Evolutionary conservation across 805 yeast species (phyloP), one percentile per base, ranked within the genome.

Genomic region (Metahyphopichia silvanorum): DNA sequence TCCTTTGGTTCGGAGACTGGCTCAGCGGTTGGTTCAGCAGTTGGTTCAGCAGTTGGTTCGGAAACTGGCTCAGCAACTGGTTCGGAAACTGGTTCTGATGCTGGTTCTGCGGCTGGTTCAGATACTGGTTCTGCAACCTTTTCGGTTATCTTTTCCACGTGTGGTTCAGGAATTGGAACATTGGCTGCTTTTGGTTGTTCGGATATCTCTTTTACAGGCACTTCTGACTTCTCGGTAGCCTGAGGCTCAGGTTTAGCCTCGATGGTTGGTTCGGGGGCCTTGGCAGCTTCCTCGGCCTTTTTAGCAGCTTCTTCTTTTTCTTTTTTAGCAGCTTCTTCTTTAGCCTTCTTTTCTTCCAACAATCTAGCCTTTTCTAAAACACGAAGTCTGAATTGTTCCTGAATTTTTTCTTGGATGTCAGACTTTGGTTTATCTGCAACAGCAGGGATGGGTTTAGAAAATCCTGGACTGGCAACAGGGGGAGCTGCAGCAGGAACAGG

Each of bases 361-460:
- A 31, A 33, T 15, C 35, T 40, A 18, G 37, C 38, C 33, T 37
- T 38, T 4, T 40, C 49, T 18, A 29, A 32, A 21, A 31, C 31
- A 19, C 9, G 9, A 19, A 19, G 21, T 19, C 21, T 19, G n/a
- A 12, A 13, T n/a, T 23, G n/a, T 23, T 23, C 25, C 13, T 11
- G 11, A n/a, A 47, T 62, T 30, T 42, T 48, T 43, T 59, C 68
- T 36, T 47, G 42, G 35, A 62, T 55, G 41, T 53, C 60, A 41
- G 60, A 56, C 42, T 51, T 58, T 44, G 62, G 62, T 36, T 63
- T 66, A 34, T 61, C 69, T 8, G 66, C 66, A 16, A 55, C 40
- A 15, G 47, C 33, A 11, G 46, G 34, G 17, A 38, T 33, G 17
- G 27, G 41, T 34, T 29, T 44, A 37, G 35, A 34, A 27, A 34